phyloP scores from a whole-genome alignment of 192 early-diverging fungal genomes.

The Umbelopsis sp. region DNA sequence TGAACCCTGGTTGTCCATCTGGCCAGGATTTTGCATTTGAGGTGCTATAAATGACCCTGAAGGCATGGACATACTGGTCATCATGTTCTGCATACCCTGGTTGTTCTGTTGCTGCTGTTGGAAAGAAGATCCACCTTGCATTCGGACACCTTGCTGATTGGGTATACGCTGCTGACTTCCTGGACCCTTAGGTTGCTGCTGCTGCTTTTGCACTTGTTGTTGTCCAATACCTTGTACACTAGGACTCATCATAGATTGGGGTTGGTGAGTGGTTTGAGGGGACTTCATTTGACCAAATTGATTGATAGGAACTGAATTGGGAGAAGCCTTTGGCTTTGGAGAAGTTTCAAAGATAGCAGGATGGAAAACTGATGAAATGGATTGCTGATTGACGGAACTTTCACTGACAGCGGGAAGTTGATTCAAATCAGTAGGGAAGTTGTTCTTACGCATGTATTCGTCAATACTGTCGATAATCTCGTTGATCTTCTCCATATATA shows the following conservation, averaged over 20 bases:
- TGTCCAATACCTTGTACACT: neutral
- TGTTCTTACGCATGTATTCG: slow-evolving; percentile 36
- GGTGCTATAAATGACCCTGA: slow-evolving; percentile 11
- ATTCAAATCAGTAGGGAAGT: slow-evolving; percentile 25
- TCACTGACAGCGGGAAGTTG: slow-evolving; percentile 35
- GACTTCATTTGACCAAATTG: slow-evolving; percentile 18
- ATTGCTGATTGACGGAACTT: slow-evolving; percentile 38
- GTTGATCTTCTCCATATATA: slow-evolving; percentile 42
- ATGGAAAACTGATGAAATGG: slow-evolving; percentile 37
- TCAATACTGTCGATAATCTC: slow-evolving; percentile 44
- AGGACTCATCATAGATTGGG: slow-evolving; percentile 14
- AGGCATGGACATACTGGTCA: slow-evolving; percentile 8
- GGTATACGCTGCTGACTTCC: neutral
- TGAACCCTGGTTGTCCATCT: neutral
- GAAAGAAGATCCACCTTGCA: neutral
- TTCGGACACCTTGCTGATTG: slow-evolving; percentile 4
- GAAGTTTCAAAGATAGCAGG: slow-evolving; percentile 30
- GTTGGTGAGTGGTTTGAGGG: neutral
- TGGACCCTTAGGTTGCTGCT: slow-evolving; percentile 3
- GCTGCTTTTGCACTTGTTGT: neutral
- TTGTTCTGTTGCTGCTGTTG: neutral
- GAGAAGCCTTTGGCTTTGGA: slow-evolving; percentile 4
- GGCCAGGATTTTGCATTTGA: slow-evolving; percentile 1
- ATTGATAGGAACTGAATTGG: neutral
- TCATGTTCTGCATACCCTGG: neutral